Base-by-base conservation (phyloP, 805 yeast genomes). In the Candida lessepsii region DNA sequence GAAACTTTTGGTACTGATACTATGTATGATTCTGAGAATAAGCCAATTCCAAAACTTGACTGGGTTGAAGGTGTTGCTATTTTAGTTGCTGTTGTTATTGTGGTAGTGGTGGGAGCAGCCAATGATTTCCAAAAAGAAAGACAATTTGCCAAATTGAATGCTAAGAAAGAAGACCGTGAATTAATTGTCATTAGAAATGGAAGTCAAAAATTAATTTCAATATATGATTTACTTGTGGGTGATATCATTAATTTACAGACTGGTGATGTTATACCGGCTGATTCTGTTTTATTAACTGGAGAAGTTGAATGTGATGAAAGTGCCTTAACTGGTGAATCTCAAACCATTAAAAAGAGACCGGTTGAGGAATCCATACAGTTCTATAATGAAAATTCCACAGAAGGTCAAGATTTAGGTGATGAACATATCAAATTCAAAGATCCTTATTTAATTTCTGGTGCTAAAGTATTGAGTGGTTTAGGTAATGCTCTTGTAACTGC, bases 31-130 rank as follows among this genome's bases (percentile, higher is more conserved):
- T 80, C 76, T 5, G 86, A 87, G 48, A 96, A 96, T 19, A 71
- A 78, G 16, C 70, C 78, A 15, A 60, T 80, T 40, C 96, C 97
- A 13, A 78, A 81, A 53, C 95, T 93, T 23, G 96, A 91, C 54
- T 93, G 98, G 97, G 96, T 95, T 35, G 99, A 93, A 69, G 99
- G 99, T 51, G 96, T 90, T 27, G 99, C 99, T 29, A 93, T 93
- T 57, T 77, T 93, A 51, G 84, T 84, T 3, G 99, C 99, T 15
- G 86, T 93, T 17, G 54, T 79, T 4, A 91, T 93, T 44, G 98
- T 93, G 24, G 96, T 91, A 4, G 49, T 87, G 2, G 99, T 95
- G 10, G 96, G 97, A 36, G 93, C 96, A 2, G 83, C 78, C n/a
- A 93, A 93, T 61, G 99, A 93, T 64, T 93, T 85, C 69, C 96